phyloP scores from a whole-genome alignment of 805 yeast species.

The Wickerhamiella parazyma region DNA sequence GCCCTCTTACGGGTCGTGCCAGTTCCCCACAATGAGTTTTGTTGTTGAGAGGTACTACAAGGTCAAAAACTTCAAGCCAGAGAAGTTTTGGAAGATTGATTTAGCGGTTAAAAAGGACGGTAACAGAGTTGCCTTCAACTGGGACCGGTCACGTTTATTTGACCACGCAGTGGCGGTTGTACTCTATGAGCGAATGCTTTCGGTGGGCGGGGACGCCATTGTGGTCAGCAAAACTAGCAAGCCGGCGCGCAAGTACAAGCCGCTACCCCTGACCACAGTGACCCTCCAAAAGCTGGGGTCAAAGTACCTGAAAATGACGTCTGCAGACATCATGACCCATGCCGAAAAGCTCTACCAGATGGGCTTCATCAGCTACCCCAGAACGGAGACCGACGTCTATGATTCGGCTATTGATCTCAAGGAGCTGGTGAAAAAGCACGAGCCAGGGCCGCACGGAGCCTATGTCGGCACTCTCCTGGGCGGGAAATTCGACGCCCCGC shows the following conservation, averaged over 20 bases:
- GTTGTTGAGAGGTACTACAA: constrained; percentile 83
- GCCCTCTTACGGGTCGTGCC: constrained; percentile 85
- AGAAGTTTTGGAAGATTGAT: constrained; percentile 65
- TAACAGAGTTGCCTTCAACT: constrained; percentile 36
- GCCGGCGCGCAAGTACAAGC: constrained; percentile 66
- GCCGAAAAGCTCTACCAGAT: constrained; percentile 80
- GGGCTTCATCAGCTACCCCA: constrained; percentile 87
- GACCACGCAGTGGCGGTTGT: constrained; percentile 54
- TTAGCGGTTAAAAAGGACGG: constrained; percentile 30
- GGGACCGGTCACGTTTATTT: constrained; percentile 62
- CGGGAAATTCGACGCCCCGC: constrained; percentile 46
- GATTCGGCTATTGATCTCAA: constrained; percentile 64
- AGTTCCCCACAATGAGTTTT: constrained; percentile 93
- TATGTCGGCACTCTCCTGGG: constrained; percentile 42
- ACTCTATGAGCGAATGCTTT: constrained; percentile 55
- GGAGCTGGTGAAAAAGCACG: constrained; percentile 47
- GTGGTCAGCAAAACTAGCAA: constrained; percentile 39
- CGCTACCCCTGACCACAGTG: constrained; percentile 88
- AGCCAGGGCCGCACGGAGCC: constrained; percentile 34
- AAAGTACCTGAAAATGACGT: constrained; percentile 54
- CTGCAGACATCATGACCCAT: constrained; percentile 55
- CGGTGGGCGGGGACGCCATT: constrained; percentile 33
- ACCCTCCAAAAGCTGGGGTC: constrained; percentile 83
- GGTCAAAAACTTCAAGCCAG: constrained; percentile 56
- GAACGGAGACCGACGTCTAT: constrained; percentile 90